Base-by-base conservation (phyloP, 306 rosid genomes). In the Cicer pinnatifidum region DNA sequence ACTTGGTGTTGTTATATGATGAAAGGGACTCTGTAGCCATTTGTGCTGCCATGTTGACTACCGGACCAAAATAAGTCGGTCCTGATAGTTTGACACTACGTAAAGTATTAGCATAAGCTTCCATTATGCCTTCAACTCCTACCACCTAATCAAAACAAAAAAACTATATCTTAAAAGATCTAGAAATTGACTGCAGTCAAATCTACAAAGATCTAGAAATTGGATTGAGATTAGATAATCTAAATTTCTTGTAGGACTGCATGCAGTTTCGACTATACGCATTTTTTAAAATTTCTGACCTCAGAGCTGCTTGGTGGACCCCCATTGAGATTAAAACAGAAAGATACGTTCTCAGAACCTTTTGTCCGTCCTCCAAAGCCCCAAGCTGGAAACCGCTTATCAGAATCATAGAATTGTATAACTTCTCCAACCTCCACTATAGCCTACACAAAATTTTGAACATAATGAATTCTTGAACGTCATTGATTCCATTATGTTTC, bases 101-200 rank as follows among this genome's bases (percentile, higher is more conserved):
- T 39, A 91, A 64, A 71, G 96, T 86, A 69, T 58, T 84, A 35
- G 85, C 68, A 77, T 93, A 93, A 72, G 98, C 93, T 23, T 76
- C 51, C 97, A 91, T 91, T 79, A 93, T 89, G 73, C 96, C 98
- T 77, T 84, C 86, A 60, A 93, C 88, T 76, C 96, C 98, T 62
- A 73, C 92, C 46, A 91, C 97, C 98, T 93, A 19, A 28, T 71
- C 54, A 61, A 39, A 38, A 20, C n/a, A 1, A 48, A 12, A 64
- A 64, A 61, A 46, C 59, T 38, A 53, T 9, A 33, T 23, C 38
- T 52, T 44, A 7, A 16, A 16, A 16, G 17, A 16, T 16, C 17
- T 16, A 16, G 17, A 16, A 16, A 16, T 23, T 23, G 33, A 23
- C 3, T 23, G 33, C 33, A 23, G 33, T 23, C 33, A 23, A 23